These are phyloP conservation scores for Cryptococcus depauperatus DNA, from an alignment of 1,284 basidiomycete genomes.

Conservation along the genomic window DNA sequence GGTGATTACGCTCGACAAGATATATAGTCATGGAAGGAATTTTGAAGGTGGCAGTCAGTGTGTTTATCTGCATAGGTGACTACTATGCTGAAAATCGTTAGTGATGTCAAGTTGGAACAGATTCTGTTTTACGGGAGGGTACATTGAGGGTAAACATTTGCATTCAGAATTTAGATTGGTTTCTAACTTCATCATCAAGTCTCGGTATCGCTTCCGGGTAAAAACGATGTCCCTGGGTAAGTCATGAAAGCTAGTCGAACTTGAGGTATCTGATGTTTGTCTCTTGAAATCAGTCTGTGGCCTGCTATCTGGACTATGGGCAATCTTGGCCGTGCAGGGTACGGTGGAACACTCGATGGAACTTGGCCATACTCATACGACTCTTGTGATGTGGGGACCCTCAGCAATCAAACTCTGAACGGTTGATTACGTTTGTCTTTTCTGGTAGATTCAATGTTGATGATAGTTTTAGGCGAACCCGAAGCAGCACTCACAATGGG, in stretches of 20 bases:
- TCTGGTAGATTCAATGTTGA: background rate
- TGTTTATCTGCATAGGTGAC: background rate
- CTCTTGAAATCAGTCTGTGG: slow-evolving; percentile 48
- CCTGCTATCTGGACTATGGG: slow-evolving; percentile 49
- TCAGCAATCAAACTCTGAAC: slow-evolving; percentile 50
- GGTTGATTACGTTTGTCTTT: slow-evolving; percentile 10
- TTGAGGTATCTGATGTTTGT: background rate
- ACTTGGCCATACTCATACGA: slow-evolving; percentile 52
- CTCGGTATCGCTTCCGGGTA: slow-evolving; percentile 69
- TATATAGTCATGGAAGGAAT: slow-evolving; percentile 60
- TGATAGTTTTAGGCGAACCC: slow-evolving; percentile 19
- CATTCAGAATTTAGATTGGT: background rate
- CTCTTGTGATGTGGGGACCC: slow-evolving; percentile 50
- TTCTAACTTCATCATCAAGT: slow-evolving; percentile 5
- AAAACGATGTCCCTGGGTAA: slow-evolving; percentile 55
- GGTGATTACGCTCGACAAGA: slow-evolving; percentile 56
- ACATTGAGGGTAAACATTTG: slow-evolving; percentile 57
- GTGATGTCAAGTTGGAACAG: slow-evolving; percentile 67
- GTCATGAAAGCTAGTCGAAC: background rate
- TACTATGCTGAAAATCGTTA: slow-evolving; percentile 6
- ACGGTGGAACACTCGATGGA: slow-evolving; percentile 46
- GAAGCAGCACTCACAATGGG: slow-evolving; percentile 21
- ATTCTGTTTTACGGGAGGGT: slow-evolving; percentile 80
- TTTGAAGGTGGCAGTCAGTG: slow-evolving; percentile 58
- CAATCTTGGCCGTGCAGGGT: slow-evolving; percentile 48